Evolutionary conservation across 371 early-diverging fungal genomes (phyloP), one percentile per base, ranked within the genome.

Genomic region (Saksenaea vasiformis): DNA sequence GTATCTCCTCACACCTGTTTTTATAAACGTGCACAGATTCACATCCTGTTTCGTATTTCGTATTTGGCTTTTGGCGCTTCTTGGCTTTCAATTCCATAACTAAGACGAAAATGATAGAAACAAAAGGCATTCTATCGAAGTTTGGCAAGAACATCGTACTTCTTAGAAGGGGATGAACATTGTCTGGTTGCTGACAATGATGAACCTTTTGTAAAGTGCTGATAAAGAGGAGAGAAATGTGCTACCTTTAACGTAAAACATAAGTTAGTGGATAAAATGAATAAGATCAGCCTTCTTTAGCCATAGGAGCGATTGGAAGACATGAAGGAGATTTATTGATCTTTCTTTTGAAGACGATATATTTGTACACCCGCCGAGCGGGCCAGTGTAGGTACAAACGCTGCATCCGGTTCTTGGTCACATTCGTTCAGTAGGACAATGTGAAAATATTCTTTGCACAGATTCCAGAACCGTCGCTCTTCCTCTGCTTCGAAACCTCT

Each of bases 401-500:
- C 64, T 43, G 17, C 19, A 55, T 78, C 70, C 1, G 65, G 43
- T 8, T 59, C 39, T n/a, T 60, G 55, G 19, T 59, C 51, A 24
- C 61, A 59, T 36, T 41, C 37, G 56, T 37, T 47, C 17, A 71
- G 38, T 17, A 72, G 28, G 2, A 44, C 62, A 1, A 77, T 64
- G 17, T 64, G 38, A 27, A 73, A 77, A 58, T 73, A 62, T 7
- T 47, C 61, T 3, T 31, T 17, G 56, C 81, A 80, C 13, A 76
- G 27, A 3, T 65, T 61, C 77, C 86, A 86, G 47, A 87, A 87
- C 8, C 58, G 38, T 0, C 22, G 28, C 53, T 87, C 87, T 34
- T 76, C 79, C 0, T 41, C 64, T 14, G 39, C 62, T 53, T 67
- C 64, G 15, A 86, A 66, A 24, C 77, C 81, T 55, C 87, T 71